A percentile compares a stretch with the other conserved stretches of the same genome.
phyloP scores from a whole-genome alignment of 768 basidiomycete species.

The Suillus tomentosus region DNA sequence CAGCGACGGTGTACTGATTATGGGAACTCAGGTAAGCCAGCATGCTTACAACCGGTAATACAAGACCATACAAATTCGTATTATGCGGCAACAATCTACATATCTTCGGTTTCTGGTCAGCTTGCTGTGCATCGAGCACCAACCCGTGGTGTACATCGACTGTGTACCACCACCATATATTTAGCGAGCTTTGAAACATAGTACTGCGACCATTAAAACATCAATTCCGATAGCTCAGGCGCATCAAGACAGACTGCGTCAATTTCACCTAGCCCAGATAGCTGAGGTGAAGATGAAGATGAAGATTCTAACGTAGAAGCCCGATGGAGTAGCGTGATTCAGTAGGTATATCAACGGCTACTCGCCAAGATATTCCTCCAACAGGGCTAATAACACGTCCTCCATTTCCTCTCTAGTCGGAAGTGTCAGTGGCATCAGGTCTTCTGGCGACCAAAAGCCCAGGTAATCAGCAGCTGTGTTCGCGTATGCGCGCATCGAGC shows the following conservation, averaged over 20 bases:
- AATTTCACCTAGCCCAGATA: too few species aligned
- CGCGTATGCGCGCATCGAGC: constrained; percentile 37
- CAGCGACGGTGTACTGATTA: too few species aligned
- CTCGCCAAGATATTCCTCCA: constrained; percentile 76
- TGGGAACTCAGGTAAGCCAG: too few species aligned
- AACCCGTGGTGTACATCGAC: too few species aligned
- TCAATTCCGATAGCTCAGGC: too few species aligned
- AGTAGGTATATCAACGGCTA: background rate
- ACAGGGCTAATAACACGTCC: constrained; percentile 65
- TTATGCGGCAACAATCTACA: background rate
- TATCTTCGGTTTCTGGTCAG: background rate
- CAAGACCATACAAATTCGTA: background rate
- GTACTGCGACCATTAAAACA: too few species aligned
- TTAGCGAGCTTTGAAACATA: too few species aligned
- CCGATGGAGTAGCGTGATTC: background rate
- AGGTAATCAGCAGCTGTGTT: constrained; percentile 69
- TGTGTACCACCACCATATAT: too few species aligned
- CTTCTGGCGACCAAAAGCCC: constrained; percentile 71
- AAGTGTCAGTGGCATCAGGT: constrained; percentile 74
- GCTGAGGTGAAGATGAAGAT: too few species aligned
- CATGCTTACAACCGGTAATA: constrained; percentile 9
- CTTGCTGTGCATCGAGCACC: too few species aligned
- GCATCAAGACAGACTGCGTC: too few species aligned
- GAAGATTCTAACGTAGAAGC: background rate
- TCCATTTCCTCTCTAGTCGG: constrained; percentile 82